A percentile compares a stretch with the other conserved stretches of the same genome.
Evolutionary conservation across 495 filamentous ascomycete genomes (phyloP).

Genomic region (Lasiosphaeria hispida): DNA sequence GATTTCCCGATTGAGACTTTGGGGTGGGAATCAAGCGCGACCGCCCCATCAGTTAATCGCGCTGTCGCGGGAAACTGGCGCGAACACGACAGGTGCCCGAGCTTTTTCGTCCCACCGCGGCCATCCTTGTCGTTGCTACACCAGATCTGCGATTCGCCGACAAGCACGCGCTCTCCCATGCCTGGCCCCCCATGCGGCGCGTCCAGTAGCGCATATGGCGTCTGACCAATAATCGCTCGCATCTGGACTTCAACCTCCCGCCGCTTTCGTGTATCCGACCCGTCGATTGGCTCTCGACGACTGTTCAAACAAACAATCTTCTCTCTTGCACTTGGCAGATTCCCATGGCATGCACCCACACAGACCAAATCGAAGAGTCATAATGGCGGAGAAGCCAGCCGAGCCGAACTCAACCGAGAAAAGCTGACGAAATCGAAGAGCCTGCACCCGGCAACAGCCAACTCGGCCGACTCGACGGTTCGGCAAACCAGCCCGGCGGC

Average conservation of each 20-base stretch:
- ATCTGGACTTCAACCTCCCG: slow-evolving; percentile 5
- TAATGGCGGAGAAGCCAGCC: slow-evolving; percentile 1
- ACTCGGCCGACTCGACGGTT: too few species aligned
- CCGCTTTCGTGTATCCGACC: slow-evolving; percentile 10
- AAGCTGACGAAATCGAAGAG: too few species aligned
- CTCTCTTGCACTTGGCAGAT: not conserved
- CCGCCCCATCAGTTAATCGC: not conserved
- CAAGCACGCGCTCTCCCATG: slow-evolving; percentile 17
- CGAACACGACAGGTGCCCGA: slow-evolving; percentile 5
- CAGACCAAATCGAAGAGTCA: slow-evolving; percentile 11
- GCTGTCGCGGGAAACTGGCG: slow-evolving; percentile 7
- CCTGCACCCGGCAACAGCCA: too few species aligned
- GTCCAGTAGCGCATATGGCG: slow-evolving; percentile 12
- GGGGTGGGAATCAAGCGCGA: not conserved
- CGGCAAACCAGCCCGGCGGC: not conserved
- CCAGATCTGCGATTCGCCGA: slow-evolving; percentile 18
- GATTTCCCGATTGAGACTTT: not conserved
- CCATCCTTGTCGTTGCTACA: slow-evolving; percentile 1
- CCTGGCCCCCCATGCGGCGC: slow-evolving; percentile 16
- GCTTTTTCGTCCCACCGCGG: not conserved
- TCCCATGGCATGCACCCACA: slow-evolving; percentile 6
- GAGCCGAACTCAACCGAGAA: not conserved
- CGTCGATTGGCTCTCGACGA: slow-evolving; percentile 17
- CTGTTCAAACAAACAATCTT: not conserved
- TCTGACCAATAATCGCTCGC: slow-evolving; percentile 3